Percentiles rank a stretch among this genome's conserved stretches.
These are phyloP conservation scores for Fraxinus anomala DNA, from an alignment of 257 asterid species.

Conservation along the genomic window DNA sequence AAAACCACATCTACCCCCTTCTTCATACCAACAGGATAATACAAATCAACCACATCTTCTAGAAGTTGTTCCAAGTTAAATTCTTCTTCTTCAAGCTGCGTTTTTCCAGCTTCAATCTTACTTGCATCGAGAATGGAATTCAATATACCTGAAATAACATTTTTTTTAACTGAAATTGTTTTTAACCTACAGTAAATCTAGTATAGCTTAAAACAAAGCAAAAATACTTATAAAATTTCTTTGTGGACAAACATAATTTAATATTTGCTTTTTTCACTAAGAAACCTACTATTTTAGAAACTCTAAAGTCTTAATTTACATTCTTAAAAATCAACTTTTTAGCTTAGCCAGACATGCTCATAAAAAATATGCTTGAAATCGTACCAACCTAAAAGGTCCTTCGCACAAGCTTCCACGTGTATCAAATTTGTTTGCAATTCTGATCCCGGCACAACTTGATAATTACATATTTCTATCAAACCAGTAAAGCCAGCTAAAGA, in stretches of 20 bases:
- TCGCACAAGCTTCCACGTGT: constrained; percentile 49
- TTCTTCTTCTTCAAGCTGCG: constrained; percentile 64
- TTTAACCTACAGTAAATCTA: background rate
- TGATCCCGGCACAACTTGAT: constrained; percentile 34
- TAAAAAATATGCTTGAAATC: background rate
- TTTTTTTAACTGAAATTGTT: background rate
- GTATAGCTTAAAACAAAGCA: background rate
- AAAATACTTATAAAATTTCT: background rate
- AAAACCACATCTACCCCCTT: constrained; percentile 75
- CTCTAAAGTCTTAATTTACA: background rate
- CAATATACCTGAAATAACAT: constrained; percentile 46
- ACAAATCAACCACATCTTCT: constrained; percentile 69
- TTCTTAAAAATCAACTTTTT: background rate
- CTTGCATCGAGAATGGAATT: constrained; percentile 69
- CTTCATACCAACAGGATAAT: constrained; percentile 52
- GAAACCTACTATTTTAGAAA: background rate
- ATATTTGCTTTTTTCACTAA: background rate
- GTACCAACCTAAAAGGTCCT: constrained; percentile 56
- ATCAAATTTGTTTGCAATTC: constrained; percentile 41
- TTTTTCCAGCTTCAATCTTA: constrained; percentile 68
- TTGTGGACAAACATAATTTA: background rate
- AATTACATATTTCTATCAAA: constrained; percentile 45
- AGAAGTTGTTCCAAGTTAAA: constrained; percentile 54
- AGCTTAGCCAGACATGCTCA: background rate
- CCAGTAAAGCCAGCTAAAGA: constrained; percentile 61